These are phyloP conservation scores for Limtongia smithiae DNA, from an alignment of 805 yeast genomes.

Conservation along the genomic window DNA sequence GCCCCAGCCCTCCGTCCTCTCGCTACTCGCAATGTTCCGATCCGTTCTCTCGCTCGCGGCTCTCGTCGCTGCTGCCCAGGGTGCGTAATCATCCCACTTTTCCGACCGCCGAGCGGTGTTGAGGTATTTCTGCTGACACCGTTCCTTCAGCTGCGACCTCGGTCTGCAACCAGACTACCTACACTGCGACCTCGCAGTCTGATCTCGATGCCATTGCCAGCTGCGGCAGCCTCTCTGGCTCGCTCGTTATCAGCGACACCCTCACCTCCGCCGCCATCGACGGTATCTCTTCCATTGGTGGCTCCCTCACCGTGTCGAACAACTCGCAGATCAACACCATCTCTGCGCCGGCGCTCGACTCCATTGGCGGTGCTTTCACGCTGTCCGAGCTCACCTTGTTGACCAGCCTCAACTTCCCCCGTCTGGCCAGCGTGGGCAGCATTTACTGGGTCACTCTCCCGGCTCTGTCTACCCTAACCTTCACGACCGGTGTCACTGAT, in stretches of 20 bases:
- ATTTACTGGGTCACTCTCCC: conserved; percentile 82
- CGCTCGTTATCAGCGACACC: conserved; percentile 54
- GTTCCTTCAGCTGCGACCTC: not conserved
- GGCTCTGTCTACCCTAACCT: conserved; percentile 67
- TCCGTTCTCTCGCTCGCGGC: conserved; percentile 17
- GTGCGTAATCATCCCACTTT: conserved; percentile 13
- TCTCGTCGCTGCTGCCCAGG: conserved; percentile 21
- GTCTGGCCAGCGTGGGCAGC: conserved; percentile 75
- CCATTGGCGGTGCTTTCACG: conserved; percentile 67
- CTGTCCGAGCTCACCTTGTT: conserved; percentile 65
- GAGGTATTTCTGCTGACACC: not conserved
- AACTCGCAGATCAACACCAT: conserved; percentile 61
- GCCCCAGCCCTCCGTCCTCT: not conserved
- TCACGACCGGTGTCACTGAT: conserved; percentile 64
- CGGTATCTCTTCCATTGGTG: conserved; percentile 72
- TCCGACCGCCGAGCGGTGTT: not conserved
- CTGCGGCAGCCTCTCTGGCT: conserved; percentile 80
- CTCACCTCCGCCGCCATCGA: conserved; percentile 55
- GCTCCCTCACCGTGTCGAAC: conserved; percentile 64
- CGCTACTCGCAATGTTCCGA: conserved; percentile 9
- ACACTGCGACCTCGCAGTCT: conserved; percentile 77
- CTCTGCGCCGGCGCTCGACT: conserved; percentile 73
- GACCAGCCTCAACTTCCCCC: conserved; percentile 66
- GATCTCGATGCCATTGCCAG: conserved; percentile 70
- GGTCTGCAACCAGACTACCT: conserved; percentile 35